Percentiles rank a stretch among this genome's conserved stretches.
These are phyloP conservation scores for Paraconiothyrium brasiliense DNA, from an alignment of 2,329 filamentous ascomycete genomes.

Conservation along the genomic window DNA sequence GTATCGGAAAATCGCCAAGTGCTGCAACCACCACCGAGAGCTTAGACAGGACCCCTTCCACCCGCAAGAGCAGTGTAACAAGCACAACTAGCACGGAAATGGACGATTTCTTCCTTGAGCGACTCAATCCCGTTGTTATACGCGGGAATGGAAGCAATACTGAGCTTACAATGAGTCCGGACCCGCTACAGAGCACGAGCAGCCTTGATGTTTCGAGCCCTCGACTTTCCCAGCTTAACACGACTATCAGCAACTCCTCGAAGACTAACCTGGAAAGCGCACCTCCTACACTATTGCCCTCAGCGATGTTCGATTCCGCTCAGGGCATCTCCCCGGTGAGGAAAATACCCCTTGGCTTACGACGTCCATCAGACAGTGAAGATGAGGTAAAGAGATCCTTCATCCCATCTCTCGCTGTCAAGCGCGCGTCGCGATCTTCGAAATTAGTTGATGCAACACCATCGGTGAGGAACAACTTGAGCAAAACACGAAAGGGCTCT, in stretches of 20 bases:
- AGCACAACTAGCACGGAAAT: slow-evolving; percentile 54
- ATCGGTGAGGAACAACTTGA: slow-evolving; percentile 24
- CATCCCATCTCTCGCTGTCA: slow-evolving; percentile 40
- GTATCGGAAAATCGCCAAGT: slow-evolving; percentile 58
- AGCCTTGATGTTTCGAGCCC: slow-evolving; percentile 42
- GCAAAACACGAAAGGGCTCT: slow-evolving; percentile 39
- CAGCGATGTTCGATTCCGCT: slow-evolving; percentile 49
- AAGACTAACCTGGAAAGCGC: slow-evolving; percentile 30
- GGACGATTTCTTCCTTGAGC: slow-evolving; percentile 57
- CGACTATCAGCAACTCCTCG: slow-evolving; percentile 29
- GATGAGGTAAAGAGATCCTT: slow-evolving; percentile 47
- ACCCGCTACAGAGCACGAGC: slow-evolving; percentile 47
- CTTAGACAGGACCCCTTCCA: slow-evolving; percentile 45
- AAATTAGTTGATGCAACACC: slow-evolving; percentile 33
- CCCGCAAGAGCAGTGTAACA: slow-evolving; percentile 54
- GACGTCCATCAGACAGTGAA: slow-evolving; percentile 49
- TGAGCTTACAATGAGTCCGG: slow-evolving; percentile 46
- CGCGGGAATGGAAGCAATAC: slow-evolving; percentile 55
- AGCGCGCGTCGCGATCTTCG: slow-evolving; percentile 38
- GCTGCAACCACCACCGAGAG: slow-evolving; percentile 52
- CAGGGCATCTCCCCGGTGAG: slow-evolving; percentile 44
- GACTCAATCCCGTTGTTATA: slow-evolving; percentile 55
- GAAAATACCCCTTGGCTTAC: slow-evolving; percentile 35
- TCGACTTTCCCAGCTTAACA: slow-evolving; percentile 28
- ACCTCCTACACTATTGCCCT: slow-evolving; percentile 45